Evolutionary conservation across 164 flowering plant species (phyloP), one percentile per base, ranked within the genome.

Genomic region (Cinnamomum chago): DNA sequence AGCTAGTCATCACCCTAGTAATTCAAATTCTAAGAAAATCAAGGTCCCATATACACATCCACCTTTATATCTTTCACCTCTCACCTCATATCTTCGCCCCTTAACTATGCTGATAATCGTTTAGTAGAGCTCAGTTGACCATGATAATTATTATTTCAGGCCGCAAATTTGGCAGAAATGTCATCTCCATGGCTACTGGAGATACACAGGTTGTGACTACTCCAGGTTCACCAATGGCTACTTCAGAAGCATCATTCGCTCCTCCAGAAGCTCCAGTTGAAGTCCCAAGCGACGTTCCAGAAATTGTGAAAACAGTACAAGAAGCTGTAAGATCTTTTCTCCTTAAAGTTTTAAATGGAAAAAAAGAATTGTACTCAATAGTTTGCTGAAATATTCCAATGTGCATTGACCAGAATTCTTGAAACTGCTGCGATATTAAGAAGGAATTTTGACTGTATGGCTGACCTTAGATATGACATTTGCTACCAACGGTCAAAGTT

Each of bases 111-210:
- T 25, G 27, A 25, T 35, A 35, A 35, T 35, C 11, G 2, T 40
- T 40, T 40, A 40, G 47, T 40, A 11, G 10, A 40, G 11, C 47
- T 9, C 2, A 40, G 0, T 40, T 40, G 47, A 40, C 47, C 47
- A 40, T 40, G 2, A 40, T 40, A 40, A 40, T 40, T 40, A 40
- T 40, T 40, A 10, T 82, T 76, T 68, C 83, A 93, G 99, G 92
- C 77, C 86, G 91, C 40, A 91, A 85, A 87, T 71, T 89, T 72
- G 92, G 86, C 2, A 85, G 96, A 62, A 87, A 86, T 85, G 94
- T 90, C 20, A 85, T 80, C 52, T 84, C 93, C 62, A 84, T 83
- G 93, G 93, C 94, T 10, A 90, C 94, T 2, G 93, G 95, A 66
- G 97, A 76, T 2, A 55, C 86, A 35, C 80, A 50, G 10, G 55